Conservation (phyloP, 2,329 filamentous ascomycete species). For the Penicillium occitanis region DNA sequence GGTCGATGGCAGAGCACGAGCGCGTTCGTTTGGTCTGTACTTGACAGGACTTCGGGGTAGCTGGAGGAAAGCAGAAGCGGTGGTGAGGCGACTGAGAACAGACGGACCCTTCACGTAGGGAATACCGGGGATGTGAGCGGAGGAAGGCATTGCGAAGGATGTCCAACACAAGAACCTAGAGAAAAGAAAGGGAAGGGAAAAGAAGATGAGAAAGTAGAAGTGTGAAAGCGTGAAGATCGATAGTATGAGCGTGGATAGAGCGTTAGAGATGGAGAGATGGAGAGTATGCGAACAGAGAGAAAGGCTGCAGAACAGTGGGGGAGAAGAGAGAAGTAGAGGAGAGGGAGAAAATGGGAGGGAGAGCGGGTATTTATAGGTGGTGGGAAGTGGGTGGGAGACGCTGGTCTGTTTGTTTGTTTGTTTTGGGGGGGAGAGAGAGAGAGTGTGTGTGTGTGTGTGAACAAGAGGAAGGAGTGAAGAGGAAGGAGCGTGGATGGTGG, state of each 20-base stretch:
- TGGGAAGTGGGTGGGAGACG: not conserved
- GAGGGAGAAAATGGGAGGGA: constrained; percentile 6
- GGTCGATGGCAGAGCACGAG: constrained; percentile 1
- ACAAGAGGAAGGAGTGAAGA: not conserved
- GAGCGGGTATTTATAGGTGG: constrained; percentile 5
- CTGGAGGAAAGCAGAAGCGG: constrained; percentile 21
- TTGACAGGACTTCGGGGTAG: constrained; percentile 21
- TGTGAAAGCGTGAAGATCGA: not conserved
- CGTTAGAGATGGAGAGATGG: not conserved
- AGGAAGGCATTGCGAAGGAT: constrained; percentile 25
- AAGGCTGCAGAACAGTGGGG: not conserved
- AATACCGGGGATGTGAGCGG: constrained; percentile 24
- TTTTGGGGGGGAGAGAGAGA: not conserved
- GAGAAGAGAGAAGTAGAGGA: constrained; percentile 13
- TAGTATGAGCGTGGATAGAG: not conserved
- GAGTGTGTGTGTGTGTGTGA: too few relatives aligned
- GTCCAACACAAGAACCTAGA: not conserved
- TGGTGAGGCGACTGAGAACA: constrained; percentile 11
- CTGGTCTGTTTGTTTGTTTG: not conserved
- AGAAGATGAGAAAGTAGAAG: constrained; percentile 7
- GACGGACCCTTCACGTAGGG: constrained; percentile 14
- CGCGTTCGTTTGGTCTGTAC: constrained; percentile 17
- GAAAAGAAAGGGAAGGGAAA: constrained; percentile 5
- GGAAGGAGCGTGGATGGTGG: not conserved
- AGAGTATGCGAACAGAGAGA: constrained; percentile 1